phyloP scores from a whole-genome alignment of 2,329 filamentous ascomycete species.

The Clonostachys solani region DNA sequence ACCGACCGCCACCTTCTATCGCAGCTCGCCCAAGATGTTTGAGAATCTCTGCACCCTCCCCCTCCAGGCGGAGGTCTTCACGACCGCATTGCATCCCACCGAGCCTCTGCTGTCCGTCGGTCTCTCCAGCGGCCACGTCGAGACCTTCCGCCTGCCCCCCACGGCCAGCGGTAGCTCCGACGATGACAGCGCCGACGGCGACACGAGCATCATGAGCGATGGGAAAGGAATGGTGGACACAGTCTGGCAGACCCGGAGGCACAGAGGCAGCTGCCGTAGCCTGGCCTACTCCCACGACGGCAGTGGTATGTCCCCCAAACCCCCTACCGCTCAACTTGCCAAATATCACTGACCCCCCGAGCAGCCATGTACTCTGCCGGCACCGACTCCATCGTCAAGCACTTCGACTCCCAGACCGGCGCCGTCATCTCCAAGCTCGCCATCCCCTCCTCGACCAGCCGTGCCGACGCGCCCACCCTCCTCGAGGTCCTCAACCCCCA shows the following conservation, averaged over 20 bases:
- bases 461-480: slow-evolving; percentile 71
- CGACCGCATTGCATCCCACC: slow-evolving; percentile 80
- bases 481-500: slow-evolving; percentile 83
- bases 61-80: slow-evolving; percentile 80
- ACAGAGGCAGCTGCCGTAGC: slow-evolving; percentile 89
- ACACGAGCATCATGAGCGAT: slow-evolving; percentile 45
- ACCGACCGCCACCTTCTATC: no score
- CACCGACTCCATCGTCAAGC: slow-evolving; percentile 53
- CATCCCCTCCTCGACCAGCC: slow-evolving; percentile 55
- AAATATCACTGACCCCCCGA: not conserved
- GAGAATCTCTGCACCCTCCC: slow-evolving; percentile 90
- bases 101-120: slow-evolving; percentile 85
- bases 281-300: slow-evolving; percentile 79
- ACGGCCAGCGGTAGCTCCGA: slow-evolving; percentile 23
- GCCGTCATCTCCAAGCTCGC: slow-evolving; percentile 77
- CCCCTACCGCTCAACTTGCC: not conserved
- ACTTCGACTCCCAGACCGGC: slow-evolving; percentile 54
- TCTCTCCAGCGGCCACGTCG: slow-evolving; percentile 78
- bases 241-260: slow-evolving; percentile 80
- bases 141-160: slow-evolving; percentile 71
- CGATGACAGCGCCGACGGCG: slow-evolving; percentile 46
- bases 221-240: slow-evolving; percentile 77
- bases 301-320: slow-evolving; percentile 37
- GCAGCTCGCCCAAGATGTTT: slow-evolving; percentile 54
- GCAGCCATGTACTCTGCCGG: slow-evolving; percentile 60